Conservation (phyloP, 441 rosid species). For the Biscutella laevigata region DNA sequence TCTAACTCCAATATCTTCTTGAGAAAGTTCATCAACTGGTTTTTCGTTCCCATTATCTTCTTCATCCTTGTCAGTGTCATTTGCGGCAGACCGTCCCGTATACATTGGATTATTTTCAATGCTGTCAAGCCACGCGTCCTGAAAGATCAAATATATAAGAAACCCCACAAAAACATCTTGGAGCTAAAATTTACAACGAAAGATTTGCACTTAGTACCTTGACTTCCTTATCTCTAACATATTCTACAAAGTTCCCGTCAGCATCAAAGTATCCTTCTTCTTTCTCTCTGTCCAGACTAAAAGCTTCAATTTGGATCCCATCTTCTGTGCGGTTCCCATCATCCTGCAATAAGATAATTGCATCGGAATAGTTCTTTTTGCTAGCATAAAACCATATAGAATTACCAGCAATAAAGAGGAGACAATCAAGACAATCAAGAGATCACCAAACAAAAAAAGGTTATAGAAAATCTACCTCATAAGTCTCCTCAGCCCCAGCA, state of each 20-base stretch:
- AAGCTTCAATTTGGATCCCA: constrained; percentile 88
- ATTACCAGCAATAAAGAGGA: too few species aligned
- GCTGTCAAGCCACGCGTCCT: constrained; percentile 99
- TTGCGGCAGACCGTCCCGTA: constrained; percentile 33
- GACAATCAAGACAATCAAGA: too few species aligned
- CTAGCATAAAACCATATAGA: constrained; percentile 12
- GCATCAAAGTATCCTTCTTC: constrained; percentile 97
- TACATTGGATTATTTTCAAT: constrained; percentile 48
- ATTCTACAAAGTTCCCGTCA: constrained; percentile 83
- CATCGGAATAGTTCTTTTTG: constrained; percentile 24
- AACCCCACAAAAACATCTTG: neutral
- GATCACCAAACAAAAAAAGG: neutral
- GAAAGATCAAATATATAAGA: constrained; percentile 12
- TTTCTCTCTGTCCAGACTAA: constrained; percentile 81
- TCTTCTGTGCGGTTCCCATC: constrained; percentile 67
- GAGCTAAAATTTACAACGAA: neutral
- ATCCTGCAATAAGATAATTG: constrained; percentile 45
- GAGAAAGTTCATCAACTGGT: constrained; percentile 46
- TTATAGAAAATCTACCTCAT: constrained; percentile 38
- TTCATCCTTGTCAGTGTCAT: constrained; percentile 23
- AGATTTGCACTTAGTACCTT: constrained; percentile 42
- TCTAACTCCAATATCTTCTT: constrained; percentile 54
- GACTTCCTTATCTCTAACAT: constrained; percentile 57
- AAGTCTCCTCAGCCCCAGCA: constrained; percentile 51
- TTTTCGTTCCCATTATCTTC: constrained; percentile 32